Evolutionary conservation across 2,329 filamentous ascomycete genomes (phyloP).

Genomic region (Monilinia fructigena): DNA sequence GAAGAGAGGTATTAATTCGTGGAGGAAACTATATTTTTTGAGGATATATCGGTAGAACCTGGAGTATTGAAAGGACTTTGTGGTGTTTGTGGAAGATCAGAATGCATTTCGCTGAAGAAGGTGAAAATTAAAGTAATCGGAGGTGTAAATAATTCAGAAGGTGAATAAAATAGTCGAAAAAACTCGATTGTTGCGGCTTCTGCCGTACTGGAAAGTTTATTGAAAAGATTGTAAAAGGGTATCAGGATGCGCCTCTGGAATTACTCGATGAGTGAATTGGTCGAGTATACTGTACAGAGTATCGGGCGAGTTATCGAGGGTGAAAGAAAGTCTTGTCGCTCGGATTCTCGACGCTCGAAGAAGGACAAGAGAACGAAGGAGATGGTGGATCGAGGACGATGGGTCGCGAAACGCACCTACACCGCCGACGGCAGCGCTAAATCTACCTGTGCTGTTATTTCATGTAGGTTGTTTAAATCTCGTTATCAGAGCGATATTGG

Average conservation of each 20-base stretch:
- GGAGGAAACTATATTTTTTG: constrained; percentile 54
- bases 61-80: constrained; percentile 64
- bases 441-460: constrained; percentile 24
- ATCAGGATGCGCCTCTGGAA: constrained; percentile 22
- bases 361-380: constrained; percentile 21
- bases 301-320: constrained; percentile 16
- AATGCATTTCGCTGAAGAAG: constrained; percentile 52
- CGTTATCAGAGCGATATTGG: constrained; percentile 24
- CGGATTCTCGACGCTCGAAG: constrained; percentile 22
- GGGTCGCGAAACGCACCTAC: constrained; percentile 29
- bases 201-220: constrained; percentile 8
- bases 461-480: constrained; percentile 28
- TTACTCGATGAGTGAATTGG: background rate
- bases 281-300: constrained; percentile 4
- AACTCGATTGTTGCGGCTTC: constrained; percentile 3
- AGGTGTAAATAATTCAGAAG: background rate
- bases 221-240: constrained; percentile 8
- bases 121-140: constrained; percentile 21
- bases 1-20: constrained; percentile 46
- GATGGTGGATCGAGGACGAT: constrained; percentile 24
- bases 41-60: constrained; percentile 46
- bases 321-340: constrained; percentile 15
- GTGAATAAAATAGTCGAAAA: background rate
- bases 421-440: constrained; percentile 30
- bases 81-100: constrained; percentile 62